Base-by-base conservation (phyloP, 2,329 filamentous ascomycete species). In the Chrysosporium queenslandicum region DNA sequence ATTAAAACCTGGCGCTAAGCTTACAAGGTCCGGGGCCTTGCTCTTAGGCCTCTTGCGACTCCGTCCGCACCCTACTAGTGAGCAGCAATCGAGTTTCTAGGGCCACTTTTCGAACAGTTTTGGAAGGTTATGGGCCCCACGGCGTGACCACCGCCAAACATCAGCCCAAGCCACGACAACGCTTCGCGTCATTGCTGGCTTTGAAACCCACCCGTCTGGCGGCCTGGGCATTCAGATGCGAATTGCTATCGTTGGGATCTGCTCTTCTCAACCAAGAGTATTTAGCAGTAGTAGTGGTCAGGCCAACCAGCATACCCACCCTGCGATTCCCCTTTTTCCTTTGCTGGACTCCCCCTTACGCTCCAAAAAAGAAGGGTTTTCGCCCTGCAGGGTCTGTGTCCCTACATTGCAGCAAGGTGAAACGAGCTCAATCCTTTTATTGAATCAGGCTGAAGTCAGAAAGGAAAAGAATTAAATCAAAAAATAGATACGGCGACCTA, bases 331-430 rank as follows among this genome's bases (percentile, higher is more conserved):
- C 14, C 21, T 14, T 34, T 21, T 49, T 49, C 3, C 27, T n/a
- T n/a, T n/a, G n/a, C n/a, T n/a, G n/a, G n/a, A n/a, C n/a, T n/a
- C n/a, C n/a, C n/a, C n/a, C n/a, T n/a, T n/a, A n/a, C n/a, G n/a
- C n/a, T n/a, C n/a, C n/a, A n/a, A n/a, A n/a, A 34, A 7, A 20
- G 18, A 37, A 18, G 20, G 16, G 5, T 39, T 30, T 49, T 18
- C 32, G 6, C 29, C 47, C 21, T 52, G 49, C 49, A 52, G 27
- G 49, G 49, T 52, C 49, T 32, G 40, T 52, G 40, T 46, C 37
- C 45, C 27, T 46, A 45, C 49, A 40, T 29, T 52, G 40, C 49
- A 46, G 49, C 49, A 45, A 46, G 49, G 40, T 52, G 49, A 52
- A 52, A 52, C 49, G 41, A 37, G 41, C 25, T 30, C 40, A 20